phyloP scores from a whole-genome alignment of 352 stramenopile genomes.

The Globisporangium cylindrosporum region DNA sequence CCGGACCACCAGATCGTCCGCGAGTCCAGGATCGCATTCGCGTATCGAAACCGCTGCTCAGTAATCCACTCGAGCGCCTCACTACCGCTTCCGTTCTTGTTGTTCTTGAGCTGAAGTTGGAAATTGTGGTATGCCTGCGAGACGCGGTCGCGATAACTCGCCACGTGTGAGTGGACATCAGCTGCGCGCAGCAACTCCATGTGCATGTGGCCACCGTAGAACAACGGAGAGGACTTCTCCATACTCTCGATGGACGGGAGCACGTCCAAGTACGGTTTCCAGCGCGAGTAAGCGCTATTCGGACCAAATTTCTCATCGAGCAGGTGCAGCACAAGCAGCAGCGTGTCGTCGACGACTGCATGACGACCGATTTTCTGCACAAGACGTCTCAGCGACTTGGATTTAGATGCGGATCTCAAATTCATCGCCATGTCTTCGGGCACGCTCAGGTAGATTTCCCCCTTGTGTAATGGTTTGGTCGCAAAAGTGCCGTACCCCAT shows the following conservation, averaged over 20 bases:
- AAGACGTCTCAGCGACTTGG: constrained; percentile 33
- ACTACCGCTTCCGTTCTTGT: neutral
- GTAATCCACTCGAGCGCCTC: constrained; percentile 46
- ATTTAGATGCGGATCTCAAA: constrained; percentile 46
- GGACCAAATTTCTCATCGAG: constrained; percentile 81
- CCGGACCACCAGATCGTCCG: constrained; percentile 93
- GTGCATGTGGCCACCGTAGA: constrained; percentile 45
- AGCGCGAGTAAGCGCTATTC: constrained; percentile 35
- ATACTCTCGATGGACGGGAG: constrained; percentile 42
- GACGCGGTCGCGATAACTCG: constrained; percentile 36
- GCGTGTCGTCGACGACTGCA: constrained; percentile 31
- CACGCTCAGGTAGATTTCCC: constrained; percentile 84
- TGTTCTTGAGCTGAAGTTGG: constrained; percentile 5
- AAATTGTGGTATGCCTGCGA: constrained; percentile 11
- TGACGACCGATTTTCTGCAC: constrained; percentile 21
- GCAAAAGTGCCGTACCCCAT: constrained; percentile 74
- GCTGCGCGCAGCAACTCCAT: constrained; percentile 45
- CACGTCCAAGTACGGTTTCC: constrained; percentile 87
- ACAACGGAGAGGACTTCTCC: constrained; percentile 40
- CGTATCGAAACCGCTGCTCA: constrained; percentile 69
- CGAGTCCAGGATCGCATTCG: constrained; percentile 84
- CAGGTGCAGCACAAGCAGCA: constrained; percentile 76
- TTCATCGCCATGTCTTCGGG: constrained; percentile 71
- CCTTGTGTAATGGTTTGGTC: constrained; percentile 39
- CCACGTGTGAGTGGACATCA: constrained; percentile 36